Evolutionary conservation across 352 stramenopile species (phyloP).

Genomic region (Achlya hypogyna): DNA sequence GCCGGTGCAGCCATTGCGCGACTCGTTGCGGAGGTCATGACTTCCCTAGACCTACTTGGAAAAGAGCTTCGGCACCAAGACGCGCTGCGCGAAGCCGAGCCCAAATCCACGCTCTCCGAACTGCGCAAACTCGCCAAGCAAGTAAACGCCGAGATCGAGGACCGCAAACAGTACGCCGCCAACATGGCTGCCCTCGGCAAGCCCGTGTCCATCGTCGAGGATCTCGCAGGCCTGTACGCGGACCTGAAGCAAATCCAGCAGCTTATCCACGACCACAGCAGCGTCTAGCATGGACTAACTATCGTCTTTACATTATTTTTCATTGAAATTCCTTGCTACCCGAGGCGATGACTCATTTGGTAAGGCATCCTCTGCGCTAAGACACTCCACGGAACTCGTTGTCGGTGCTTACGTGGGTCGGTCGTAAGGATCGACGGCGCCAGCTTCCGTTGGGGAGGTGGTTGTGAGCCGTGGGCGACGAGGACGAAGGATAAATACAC

Average conservation of each 20-base stretch:
- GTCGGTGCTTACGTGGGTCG: too few relatives aligned
- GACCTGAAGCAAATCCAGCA: constrained; percentile 55
- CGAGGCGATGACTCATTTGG: too few relatives aligned
- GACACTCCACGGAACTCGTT: too few relatives aligned
- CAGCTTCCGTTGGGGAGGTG: background rate
- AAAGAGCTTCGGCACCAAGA: constrained; percentile 52
- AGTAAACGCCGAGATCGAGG: constrained; percentile 52
- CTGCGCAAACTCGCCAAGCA: constrained; percentile 55
- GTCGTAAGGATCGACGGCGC: too few relatives aligned
- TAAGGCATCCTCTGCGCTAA: too few relatives aligned
- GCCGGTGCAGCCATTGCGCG: constrained; percentile 27
- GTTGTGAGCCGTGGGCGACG: background rate
- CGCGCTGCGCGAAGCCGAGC: constrained; percentile 29
- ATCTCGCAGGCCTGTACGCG: constrained; percentile 50
- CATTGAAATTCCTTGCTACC: background rate
- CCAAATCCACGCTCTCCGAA: constrained; percentile 37
- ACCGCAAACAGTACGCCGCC: constrained; percentile 47
- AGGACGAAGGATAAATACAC: constrained; percentile 44
- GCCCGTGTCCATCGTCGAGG: constrained; percentile 34
- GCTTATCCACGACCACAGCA: constrained; percentile 40
- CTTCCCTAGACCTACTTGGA: constrained; percentile 40
- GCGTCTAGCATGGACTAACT: background rate
- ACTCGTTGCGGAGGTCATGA: background rate
- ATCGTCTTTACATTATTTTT: background rate
- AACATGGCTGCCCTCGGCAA: constrained; percentile 53